These are phyloP conservation scores for Penicillium sp. DNA, from an alignment of 2,329 filamentous ascomycete genomes.

Conservation along the genomic window DNA sequence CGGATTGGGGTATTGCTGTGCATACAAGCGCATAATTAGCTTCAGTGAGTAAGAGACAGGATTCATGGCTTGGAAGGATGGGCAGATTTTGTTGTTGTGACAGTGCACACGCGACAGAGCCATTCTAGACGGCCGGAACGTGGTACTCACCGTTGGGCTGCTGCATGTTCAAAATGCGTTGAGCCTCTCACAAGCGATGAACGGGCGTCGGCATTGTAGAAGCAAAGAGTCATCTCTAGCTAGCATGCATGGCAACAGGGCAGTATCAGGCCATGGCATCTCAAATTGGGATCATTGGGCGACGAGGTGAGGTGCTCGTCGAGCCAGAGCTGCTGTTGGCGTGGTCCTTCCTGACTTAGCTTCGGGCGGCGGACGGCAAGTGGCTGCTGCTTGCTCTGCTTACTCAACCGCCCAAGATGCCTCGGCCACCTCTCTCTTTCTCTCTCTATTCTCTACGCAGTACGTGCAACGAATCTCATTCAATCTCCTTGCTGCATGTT, in stretches of 20 bases:
- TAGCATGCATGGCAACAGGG: background rate
- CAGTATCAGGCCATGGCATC: background rate
- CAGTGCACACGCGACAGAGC: background rate
- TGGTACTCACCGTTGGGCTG: slow-evolving; percentile 11
- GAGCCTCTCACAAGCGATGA: slow-evolving; percentile 5
- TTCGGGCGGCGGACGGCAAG: background rate
- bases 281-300: background rate
- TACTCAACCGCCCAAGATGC: no score
- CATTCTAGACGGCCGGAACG: background rate
- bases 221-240: background rate
- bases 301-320: background rate
- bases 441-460: no score
- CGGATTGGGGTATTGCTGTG: slow-evolving; percentile 22
- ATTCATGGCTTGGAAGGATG: background rate
- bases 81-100: background rate
- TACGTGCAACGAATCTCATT: no score
- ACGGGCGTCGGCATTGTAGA: slow-evolving; percentile 1
- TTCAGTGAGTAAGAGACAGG: background rate
- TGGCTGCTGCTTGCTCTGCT: background rate
- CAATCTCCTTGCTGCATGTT: no score
- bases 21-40: background rate
- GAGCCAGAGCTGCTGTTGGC: background rate
- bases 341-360: background rate
- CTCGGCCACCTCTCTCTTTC: no score
- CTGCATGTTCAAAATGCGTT: slow-evolving; percentile 11